A percentile compares a stretch with the other conserved stretches of the same genome.
These are phyloP conservation scores for Cicer arietinum DNA, from an alignment of 306 rosid species.

Conservation along the genomic window DNA sequence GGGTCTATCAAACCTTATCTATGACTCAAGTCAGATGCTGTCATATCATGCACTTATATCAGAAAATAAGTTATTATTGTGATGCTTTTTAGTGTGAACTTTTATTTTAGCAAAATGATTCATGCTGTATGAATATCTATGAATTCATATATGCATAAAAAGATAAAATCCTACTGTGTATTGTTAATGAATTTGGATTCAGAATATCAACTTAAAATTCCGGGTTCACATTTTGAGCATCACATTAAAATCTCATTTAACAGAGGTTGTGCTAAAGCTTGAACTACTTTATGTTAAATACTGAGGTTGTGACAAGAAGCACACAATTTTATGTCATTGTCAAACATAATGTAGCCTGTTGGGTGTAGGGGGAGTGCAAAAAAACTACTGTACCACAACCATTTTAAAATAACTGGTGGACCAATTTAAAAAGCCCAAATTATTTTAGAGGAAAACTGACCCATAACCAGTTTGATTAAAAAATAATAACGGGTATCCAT, in stretches of 20 bases:
- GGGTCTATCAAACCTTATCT: neutral
- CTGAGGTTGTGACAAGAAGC: neutral
- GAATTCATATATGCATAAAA: neutral
- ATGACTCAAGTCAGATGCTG: neutral
- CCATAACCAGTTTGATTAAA: too few relatives aligned
- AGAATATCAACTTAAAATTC: neutral
- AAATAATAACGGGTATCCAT: too few relatives aligned
- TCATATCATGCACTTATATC: neutral
- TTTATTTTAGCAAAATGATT: neutral
- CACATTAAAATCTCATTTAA: neutral
- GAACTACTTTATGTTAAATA: neutral
- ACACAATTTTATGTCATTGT: neutral
- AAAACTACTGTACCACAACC: too few relatives aligned
- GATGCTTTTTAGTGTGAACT: neutral
- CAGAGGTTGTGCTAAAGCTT: neutral
- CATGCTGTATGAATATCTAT: neutral
- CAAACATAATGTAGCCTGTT: neutral
- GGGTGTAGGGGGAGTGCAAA: too few relatives aligned
- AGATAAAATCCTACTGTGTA: neutral
- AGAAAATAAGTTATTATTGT: neutral
- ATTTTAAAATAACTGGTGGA: too few relatives aligned
- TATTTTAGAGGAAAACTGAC: too few relatives aligned
- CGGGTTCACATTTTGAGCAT: neutral
- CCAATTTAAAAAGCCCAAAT: too few relatives aligned
- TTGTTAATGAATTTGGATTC: conserved; percentile 2